phyloP scores from a whole-genome alignment of 2,329 filamentous ascomycete genomes.

The Calonectria ilicicola region DNA sequence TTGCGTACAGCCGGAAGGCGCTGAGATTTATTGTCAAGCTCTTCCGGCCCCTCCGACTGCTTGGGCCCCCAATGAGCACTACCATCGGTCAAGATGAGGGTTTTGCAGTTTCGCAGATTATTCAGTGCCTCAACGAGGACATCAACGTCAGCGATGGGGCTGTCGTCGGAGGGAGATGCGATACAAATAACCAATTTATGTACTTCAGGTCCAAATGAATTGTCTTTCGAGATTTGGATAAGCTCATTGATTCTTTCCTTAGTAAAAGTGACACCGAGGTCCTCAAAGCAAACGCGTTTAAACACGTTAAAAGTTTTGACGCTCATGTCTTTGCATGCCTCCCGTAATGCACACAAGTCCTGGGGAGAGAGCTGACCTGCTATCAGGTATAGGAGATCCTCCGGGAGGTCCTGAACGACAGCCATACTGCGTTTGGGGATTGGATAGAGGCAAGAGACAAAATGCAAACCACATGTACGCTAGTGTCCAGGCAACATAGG shows the following conservation, averaged over 20 bases:
- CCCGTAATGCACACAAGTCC: neutral
- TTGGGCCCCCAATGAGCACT: neutral
- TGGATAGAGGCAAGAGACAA: too few species aligned
- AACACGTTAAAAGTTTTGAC: neutral
- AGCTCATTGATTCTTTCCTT: neutral
- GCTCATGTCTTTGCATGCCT: neutral
- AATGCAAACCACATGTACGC: too few species aligned
- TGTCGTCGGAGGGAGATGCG: neutral
- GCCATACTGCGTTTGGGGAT: neutral
- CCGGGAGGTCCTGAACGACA: neutral
- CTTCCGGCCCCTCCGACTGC: neutral
- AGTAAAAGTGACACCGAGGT: neutral
- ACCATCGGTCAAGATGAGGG: neutral
- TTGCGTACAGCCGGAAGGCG: neutral
- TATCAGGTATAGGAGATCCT: neutral
- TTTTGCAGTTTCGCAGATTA: neutral
- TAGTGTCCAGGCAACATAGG: too few species aligned
- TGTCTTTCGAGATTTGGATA: neutral
- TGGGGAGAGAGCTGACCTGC: neutral
- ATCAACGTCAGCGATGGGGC: neutral
- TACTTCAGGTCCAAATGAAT: neutral
- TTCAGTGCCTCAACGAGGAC: neutral
- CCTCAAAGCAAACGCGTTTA: neutral
- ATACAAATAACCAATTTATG: neutral
- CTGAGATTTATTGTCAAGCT: neutral